Base-by-base conservation (phyloP, 2,329 filamentous ascomycete genomes). In the Fusarium drepaniforme region DNA sequence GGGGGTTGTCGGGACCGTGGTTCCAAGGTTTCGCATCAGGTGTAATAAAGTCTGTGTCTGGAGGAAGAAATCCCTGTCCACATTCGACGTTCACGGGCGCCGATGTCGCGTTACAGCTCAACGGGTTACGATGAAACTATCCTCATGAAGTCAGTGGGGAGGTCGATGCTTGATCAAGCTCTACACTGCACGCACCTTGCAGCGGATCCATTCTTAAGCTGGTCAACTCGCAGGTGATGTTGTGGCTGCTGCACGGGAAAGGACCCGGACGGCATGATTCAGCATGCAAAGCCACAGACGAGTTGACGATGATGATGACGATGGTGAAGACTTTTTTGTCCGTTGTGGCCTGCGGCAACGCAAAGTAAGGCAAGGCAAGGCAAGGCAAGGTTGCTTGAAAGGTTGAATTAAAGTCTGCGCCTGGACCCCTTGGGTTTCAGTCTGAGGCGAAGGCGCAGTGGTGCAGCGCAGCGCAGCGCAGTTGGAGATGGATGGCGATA, bases 341-440 rank as follows among this genome's bases (percentile, higher is more conserved):
- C 37, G 30, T 15, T 70, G 18, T 61, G 72, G 33, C 69, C 25
- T 53, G 9, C 25, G 25, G 49, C 16, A 30, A 53, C 25, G 49
- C 15, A 35, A 35, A 35, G 33, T 6, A 38, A 51, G 46, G 46
- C 15, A 35, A 33, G 11, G 30, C 2, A 38, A 40, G 13, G 37
- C 37, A 46, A 46, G 58, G 40, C 49, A 18, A 51, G 46, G 38
- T 51, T 18, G 35, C 18, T 35, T 38, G 28, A 73, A 44, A 60
- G 42, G 53, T 68, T 62, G 57, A 69, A 64, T 63, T 60, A 70
- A 72, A 64, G 71, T 57, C 68, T 49, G 42, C 58, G 51, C 69
- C 63, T 75, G 66, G 72, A 74, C 72, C 72, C 62, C 72, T 74
- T 58, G 57, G 72, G 72, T 74, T 74, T 74, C 72, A 74, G 66